A percentile compares a stretch with the other conserved stretches of the same genome.
phyloP scores from a whole-genome alignment of 192 early-diverging fungal genomes.

The Backusella tuberculispora region DNA sequence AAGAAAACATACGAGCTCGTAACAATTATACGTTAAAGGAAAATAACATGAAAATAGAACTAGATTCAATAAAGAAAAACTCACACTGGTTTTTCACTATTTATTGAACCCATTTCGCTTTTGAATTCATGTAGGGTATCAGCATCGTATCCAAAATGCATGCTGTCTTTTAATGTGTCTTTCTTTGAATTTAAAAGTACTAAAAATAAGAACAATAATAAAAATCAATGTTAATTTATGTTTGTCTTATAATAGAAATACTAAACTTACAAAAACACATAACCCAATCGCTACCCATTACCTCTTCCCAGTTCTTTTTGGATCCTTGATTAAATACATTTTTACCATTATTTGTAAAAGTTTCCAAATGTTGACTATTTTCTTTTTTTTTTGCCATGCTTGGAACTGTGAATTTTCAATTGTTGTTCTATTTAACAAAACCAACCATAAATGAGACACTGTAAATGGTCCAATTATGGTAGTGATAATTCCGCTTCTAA shows the following conservation, averaged over 20 bases:
- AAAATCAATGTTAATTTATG: background rate
- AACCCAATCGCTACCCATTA: conserved; percentile 52
- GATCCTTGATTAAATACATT: conserved; percentile 50
- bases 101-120: background rate
- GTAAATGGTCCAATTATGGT: conserved; percentile 29
- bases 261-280: conserved; percentile 55
- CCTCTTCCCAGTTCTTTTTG: conserved; percentile 50
- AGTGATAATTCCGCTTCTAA: conserved; percentile 19
- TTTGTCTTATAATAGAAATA: background rate
- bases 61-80: background rate
- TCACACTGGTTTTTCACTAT: background rate
- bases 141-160: conserved; percentile 17
- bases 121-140: background rate
- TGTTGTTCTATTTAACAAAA: conserved; percentile 25
- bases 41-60: background rate
- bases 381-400: conserved; percentile 18
- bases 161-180: background rate
- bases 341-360: conserved; percentile 38
- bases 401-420: conserved; percentile 28
- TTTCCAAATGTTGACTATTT: conserved; percentile 21
- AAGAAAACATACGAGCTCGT: background rate
- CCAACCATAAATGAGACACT: conserved; percentile 26
- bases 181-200: conserved; percentile 12
- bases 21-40: background rate
- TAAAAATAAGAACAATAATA: background rate